Percentiles rank a stretch among this genome's conserved stretches.
These are phyloP conservation scores for Thalassiosira livingstoniorum DNA, from an alignment of 352 stramenopile species.

Conservation along the genomic window DNA sequence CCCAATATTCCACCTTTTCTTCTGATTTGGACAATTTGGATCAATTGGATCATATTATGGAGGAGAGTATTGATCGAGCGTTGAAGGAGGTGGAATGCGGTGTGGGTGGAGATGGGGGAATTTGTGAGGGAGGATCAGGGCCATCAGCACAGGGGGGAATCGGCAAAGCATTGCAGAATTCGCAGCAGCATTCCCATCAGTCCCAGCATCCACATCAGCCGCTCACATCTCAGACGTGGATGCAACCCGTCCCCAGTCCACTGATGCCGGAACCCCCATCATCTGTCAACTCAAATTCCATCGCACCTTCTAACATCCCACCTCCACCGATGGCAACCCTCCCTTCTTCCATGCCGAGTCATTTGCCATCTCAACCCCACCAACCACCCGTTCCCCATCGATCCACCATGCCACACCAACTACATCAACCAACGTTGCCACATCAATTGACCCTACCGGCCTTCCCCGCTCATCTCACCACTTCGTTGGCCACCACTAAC, in stretches of 20 bases:
- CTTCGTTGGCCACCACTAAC: background rate
- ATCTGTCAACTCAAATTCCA: too few relatives aligned
- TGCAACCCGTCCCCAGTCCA: background rate
- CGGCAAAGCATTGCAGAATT: background rate
- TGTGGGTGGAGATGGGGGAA: background rate
- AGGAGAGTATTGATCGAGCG: conserved; percentile 24
- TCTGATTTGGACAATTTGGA: too few relatives aligned
- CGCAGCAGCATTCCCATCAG: background rate
- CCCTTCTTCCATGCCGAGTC: background rate
- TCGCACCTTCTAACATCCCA: too few relatives aligned
- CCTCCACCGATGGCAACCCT: background rate
- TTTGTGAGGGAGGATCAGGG: background rate
- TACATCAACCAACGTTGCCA: background rate
- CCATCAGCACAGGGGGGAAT: background rate
- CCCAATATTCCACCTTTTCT: too few relatives aligned
- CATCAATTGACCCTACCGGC: background rate
- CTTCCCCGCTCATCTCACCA: background rate
- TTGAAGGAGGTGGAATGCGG: conserved; percentile 8
- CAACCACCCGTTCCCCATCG: background rate
- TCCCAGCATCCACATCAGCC: background rate
- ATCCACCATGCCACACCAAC: background rate
- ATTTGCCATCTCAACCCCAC: background rate
- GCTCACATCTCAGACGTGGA: background rate
- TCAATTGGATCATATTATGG: conserved; percentile 35
- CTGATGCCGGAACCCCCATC: too few relatives aligned